Evolutionary conservation across 129 eudicot species (phyloP).

Genomic region (carrot (Daucus carota)): DH1_v3.0 NC_030381.2:50279501-50280000

Average conservation of each 20-base stretch:
- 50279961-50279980: conserved; percentile 83
- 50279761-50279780: conserved; percentile 62
- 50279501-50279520: neutral
- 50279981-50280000: conserved; percentile 55
- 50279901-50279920: conserved; percentile 7
- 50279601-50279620: conserved; percentile 45
- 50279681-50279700: conserved; percentile 12
- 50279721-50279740: conserved; percentile 7
- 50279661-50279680: conserved; percentile 24
- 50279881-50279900: conserved; percentile 9
- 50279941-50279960: conserved; percentile 38
- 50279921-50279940: conserved; percentile 2
- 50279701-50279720: conserved; percentile 50
- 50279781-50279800: conserved; percentile 60
- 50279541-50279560: conserved; percentile 28
- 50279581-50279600: conserved; percentile 66
- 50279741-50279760: conserved; percentile 32
- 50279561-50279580: conserved; percentile 61
- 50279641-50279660: conserved; percentile 55
- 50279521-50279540: neutral
- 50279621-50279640: conserved; percentile 36
- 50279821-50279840: conserved; percentile 65
- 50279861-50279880: conserved; percentile 17
- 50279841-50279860: conserved; percentile 66
- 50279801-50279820: conserved; percentile 72